Percentiles rank a stretch among this genome's conserved stretches.
phyloP scores from a whole-genome alignment of 2,329 filamentous ascomycete species.

The Xylaria sp. region DNA sequence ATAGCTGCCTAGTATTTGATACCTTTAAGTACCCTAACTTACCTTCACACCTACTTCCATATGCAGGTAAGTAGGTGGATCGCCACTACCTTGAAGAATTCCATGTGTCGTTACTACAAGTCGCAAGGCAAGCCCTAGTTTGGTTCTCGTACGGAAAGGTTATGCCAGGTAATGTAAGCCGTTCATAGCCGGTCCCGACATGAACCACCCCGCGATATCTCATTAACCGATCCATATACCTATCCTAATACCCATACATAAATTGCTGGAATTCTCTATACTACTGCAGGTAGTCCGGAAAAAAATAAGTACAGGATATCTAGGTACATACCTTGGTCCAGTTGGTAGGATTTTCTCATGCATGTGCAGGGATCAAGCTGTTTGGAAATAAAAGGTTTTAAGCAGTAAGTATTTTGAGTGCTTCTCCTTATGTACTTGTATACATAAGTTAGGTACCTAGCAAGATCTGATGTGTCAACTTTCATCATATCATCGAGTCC shows the following conservation, averaged over 20 bases:
- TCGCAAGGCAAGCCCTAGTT: not conserved
- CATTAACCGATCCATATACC: not conserved
- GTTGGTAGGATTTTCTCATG: no score
- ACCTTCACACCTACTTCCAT: not conserved
- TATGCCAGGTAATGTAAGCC: constrained; percentile 24
- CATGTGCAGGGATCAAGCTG: constrained; percentile 7
- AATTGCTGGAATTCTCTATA: not conserved
- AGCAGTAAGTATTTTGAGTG: not conserved
- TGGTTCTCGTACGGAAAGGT: not conserved
- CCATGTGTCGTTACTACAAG: not conserved
- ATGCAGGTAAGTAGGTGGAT: not conserved
- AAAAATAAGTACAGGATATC: not conserved
- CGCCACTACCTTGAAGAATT: not conserved
- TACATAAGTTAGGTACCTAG: no score
- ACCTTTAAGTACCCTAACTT: not conserved
- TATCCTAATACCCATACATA: not conserved
- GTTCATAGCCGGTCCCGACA: constrained; percentile 26
- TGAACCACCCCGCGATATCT: not conserved
- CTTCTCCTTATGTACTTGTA: no score
- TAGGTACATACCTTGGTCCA: not conserved
- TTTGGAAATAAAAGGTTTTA: not conserved
- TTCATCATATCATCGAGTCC: no score
- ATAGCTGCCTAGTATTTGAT: not conserved
- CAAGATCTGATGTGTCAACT: no score
- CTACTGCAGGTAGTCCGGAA: not conserved